phyloP scores from a whole-genome alignment of 768 basidiomycete species.

The Auriculariales sp. region DNA sequence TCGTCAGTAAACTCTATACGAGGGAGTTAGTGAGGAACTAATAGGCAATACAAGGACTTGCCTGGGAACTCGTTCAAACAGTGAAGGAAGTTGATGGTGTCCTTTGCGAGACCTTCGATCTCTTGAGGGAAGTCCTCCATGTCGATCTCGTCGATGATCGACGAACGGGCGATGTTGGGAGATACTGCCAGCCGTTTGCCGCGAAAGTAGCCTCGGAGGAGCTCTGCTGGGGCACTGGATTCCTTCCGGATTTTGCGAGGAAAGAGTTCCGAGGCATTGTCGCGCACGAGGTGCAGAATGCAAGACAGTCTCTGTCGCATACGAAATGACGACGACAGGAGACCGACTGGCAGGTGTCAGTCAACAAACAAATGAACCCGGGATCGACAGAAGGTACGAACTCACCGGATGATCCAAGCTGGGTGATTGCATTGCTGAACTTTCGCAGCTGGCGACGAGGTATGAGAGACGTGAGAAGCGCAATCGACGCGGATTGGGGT shows the following conservation, averaged over 20 bases:
- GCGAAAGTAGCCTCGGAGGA: conserved; percentile 1
- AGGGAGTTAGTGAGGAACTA: too few species aligned
- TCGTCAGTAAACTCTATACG: conserved; percentile 36
- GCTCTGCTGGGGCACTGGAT: not conserved
- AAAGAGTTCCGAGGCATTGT: conserved; percentile 67
- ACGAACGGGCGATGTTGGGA: conserved; percentile 37
- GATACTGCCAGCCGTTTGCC: not conserved
- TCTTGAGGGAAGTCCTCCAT: conserved; percentile 54
- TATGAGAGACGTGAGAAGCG: conserved; percentile 45
- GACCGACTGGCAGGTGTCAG: conserved; percentile 42
- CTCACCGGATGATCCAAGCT: conserved; percentile 46
- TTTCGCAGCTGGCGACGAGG: conserved; percentile 42
- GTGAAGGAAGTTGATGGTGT: conserved; percentile 51
- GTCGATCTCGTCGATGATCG: conserved; percentile 41
- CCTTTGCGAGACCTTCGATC: conserved; percentile 44
- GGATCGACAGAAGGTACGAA: conserved; percentile 10
- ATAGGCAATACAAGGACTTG: conserved; percentile 1
- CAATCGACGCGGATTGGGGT: conserved; percentile 37
- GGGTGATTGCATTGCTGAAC: conserved; percentile 63
- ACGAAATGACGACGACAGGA: conserved; percentile 58
- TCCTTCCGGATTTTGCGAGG: conserved; percentile 38
- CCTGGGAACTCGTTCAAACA: conserved; percentile 70
- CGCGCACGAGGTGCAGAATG: conserved; percentile 54
- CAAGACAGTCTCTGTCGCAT: conserved; percentile 56
- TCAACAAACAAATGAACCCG: conserved; percentile 9